Conservation (phyloP, 371 early-diverging fungal genomes). For the Umbelopsis sp. region DNA sequence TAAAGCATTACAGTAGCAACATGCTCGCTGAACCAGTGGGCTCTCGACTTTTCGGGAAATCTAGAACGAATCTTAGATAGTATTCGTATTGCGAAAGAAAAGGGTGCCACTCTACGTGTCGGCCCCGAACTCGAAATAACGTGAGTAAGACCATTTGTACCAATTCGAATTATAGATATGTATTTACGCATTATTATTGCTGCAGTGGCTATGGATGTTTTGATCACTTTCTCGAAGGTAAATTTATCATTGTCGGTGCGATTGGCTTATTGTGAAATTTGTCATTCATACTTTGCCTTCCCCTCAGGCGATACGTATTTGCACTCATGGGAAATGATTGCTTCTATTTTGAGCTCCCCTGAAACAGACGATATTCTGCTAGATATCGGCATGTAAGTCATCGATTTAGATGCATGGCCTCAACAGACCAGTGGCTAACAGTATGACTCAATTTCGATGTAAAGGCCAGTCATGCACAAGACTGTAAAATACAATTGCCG, state of each 20-base stretch:
- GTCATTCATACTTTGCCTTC: neutral
- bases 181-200: neutral
- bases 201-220: slow-evolving; percentile 95
- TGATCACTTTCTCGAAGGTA: slow-evolving; percentile 95
- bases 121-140: slow-evolving; percentile 97
- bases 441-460: neutral
- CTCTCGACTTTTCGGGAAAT: slow-evolving; percentile 95
- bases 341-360: slow-evolving; percentile 65
- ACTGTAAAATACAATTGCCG: slow-evolving; percentile 95
- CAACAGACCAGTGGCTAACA: neutral
- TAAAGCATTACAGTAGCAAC: slow-evolving; percentile 75
- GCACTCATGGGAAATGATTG: slow-evolving; percentile 95
- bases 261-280: neutral
- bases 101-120: slow-evolving; percentile 84
- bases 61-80: slow-evolving; percentile 82
- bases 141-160: slow-evolving; percentile 41
- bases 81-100: slow-evolving; percentile 81
- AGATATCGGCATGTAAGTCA: slow-evolving; percentile 91
- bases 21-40: slow-evolving; percentile 95
- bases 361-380: slow-evolving; percentile 80
- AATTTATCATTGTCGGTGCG: neutral
- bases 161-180: neutral
- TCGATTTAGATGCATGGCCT: neutral
- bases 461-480: slow-evolving; percentile 91
- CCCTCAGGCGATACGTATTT: slow-evolving; percentile 83